Percentiles rank a stretch among this genome's conserved stretches.
Evolutionary conservation across 2,329 filamentous ascomycete genomes (phyloP).

Genomic region (Ophiostoma australiae): DNA sequence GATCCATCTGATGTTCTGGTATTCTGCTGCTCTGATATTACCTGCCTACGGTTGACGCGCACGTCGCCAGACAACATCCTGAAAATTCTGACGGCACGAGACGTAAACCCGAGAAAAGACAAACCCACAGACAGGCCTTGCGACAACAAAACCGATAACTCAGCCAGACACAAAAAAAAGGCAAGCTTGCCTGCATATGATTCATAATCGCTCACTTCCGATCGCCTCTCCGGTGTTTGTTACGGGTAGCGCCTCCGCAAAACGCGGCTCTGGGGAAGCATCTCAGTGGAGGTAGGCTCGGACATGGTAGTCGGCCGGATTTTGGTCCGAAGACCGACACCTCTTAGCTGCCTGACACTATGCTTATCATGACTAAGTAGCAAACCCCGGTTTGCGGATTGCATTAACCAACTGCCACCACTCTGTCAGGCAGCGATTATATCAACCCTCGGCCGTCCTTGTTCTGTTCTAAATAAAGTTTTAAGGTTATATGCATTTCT

Average conservation of each 20-base stretch:
- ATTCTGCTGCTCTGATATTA: not conserved
- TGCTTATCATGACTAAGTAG: not conserved
- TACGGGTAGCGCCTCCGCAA: not conserved
- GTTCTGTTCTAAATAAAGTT: not conserved
- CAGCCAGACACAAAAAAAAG: not conserved
- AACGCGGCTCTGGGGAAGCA: not conserved
- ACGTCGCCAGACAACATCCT: not conserved
- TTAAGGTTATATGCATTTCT: not conserved
- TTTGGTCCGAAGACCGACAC: constrained; percentile 29
- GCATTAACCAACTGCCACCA: not conserved
- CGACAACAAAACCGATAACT: not conserved
- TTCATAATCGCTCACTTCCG: constrained; percentile 6
- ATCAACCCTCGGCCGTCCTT: not conserved
- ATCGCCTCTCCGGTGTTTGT: constrained; percentile 14
- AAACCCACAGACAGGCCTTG: not conserved
- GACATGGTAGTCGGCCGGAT: constrained; percentile 28
- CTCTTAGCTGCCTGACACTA: not conserved
- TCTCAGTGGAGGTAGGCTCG: constrained; percentile 19
- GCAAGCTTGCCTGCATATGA: not conserved
- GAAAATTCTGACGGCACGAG: not conserved
- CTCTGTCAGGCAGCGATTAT: not conserved
- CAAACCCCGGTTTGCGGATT: not conserved
- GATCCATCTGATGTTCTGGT: not conserved
- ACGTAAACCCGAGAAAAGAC: not conserved
- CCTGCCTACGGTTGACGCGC: constrained; percentile 5